Evolutionary conservation across 495 filamentous ascomycete genomes (phyloP).

Genomic region (Podospora bellae-mahoneyi): DNA sequence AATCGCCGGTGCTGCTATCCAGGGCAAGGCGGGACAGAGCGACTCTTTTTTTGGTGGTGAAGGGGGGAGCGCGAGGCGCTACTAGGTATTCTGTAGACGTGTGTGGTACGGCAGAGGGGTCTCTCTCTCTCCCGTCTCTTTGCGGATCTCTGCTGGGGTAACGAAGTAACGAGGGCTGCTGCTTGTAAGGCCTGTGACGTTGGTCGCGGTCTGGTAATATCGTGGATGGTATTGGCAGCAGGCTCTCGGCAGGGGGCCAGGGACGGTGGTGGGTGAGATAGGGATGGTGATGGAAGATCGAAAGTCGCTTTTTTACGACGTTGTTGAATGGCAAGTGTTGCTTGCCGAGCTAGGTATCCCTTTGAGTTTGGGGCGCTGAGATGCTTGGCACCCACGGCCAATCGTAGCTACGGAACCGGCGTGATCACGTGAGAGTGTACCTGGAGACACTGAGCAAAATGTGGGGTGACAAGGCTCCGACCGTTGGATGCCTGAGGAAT

Average conservation of each 20-base stretch:
- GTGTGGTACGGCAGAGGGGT: not conserved
- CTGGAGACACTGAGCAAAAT: not conserved
- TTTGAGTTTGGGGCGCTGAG: not conserved
- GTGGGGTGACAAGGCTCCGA: not conserved
- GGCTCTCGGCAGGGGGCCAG: not conserved
- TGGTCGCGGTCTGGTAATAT: not conserved
- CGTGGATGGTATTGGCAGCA: not conserved
- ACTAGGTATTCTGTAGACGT: not conserved
- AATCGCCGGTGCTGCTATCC: constrained; percentile 34
- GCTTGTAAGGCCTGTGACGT: not conserved
- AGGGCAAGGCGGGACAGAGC: constrained; percentile 27
- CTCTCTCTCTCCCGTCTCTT: not conserved
- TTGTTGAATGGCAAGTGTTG: not conserved
- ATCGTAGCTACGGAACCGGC: not conserved
- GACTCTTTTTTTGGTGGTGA: constrained; percentile 16
- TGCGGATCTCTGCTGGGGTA: no score
- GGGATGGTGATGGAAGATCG: not conserved
- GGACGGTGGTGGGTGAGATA: not conserved
- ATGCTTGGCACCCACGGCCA: not conserved
- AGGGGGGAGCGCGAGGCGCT: constrained; percentile 1
- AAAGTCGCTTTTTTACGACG: not conserved
- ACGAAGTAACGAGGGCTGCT: not conserved
- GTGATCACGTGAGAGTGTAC: not conserved
- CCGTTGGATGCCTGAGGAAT: not conserved
- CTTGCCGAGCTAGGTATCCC: not conserved